Evolutionary conservation across 345 rosid genomes (phyloP).

Genomic region (Syzygium aromaticum): DNA sequence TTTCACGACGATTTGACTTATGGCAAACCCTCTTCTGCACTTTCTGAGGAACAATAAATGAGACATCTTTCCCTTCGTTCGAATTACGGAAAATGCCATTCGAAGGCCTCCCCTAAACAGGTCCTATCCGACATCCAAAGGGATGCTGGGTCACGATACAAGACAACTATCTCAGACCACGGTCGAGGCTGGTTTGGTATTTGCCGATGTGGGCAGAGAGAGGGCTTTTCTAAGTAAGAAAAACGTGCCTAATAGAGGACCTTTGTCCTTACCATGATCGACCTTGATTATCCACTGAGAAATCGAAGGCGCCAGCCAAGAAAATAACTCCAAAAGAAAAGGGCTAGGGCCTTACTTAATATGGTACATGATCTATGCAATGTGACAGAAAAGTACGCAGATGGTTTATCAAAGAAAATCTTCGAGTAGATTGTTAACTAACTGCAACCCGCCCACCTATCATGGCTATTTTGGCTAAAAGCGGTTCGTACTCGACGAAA

Average conservation of each 20-base stretch:
- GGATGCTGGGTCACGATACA: neutral
- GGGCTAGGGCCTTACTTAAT: neutral
- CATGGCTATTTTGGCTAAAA: neutral
- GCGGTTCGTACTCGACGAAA: neutral
- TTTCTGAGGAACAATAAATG: neutral
- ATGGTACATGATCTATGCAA: neutral
- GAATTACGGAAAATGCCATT: neutral
- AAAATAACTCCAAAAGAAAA: neutral
- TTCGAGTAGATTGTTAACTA: neutral
- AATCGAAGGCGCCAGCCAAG: neutral
- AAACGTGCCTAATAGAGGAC: neutral
- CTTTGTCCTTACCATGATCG: neutral
- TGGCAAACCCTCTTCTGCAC: neutral
- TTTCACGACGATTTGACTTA: neutral
- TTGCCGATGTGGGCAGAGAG: neutral
- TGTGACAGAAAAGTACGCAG: neutral
- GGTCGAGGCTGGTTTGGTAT: neutral
- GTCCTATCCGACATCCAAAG: neutral
- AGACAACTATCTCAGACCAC: neutral
- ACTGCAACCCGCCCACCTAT: neutral
- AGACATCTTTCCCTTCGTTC: neutral
- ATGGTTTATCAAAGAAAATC: neutral
- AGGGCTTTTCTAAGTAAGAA: neutral
- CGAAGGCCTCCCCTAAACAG: neutral
- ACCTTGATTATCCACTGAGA: neutral